Evolutionary conservation across 2,329 filamentous ascomycete species (phyloP).

Genomic region (Penicillium occitanis): DNA sequence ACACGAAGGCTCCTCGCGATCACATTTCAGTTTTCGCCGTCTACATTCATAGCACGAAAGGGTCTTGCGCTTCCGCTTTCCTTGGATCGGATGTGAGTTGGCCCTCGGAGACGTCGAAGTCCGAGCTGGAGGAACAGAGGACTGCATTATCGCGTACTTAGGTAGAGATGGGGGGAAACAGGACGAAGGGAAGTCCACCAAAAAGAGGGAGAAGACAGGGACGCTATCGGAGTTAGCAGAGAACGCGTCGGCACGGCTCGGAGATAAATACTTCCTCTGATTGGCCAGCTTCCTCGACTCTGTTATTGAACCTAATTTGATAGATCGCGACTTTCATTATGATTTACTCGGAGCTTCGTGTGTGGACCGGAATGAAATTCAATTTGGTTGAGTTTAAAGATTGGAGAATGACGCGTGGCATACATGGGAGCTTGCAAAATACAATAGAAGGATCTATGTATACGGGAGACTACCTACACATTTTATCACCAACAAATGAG

Average conservation of each 20-base stretch:
- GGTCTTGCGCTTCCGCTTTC: constrained; percentile 19
- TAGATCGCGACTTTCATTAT: neutral
- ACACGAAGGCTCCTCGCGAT: constrained; percentile 25
- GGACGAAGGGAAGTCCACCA: neutral
- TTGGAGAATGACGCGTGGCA: neutral
- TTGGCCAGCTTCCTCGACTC: neutral
- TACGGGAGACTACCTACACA: neutral
- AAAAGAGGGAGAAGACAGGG: neutral
- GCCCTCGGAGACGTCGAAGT: constrained; percentile 11
- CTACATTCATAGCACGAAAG: constrained; percentile 21
- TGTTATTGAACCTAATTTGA: neutral
- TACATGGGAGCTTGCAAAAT: neutral
- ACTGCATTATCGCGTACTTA: neutral
- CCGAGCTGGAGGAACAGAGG: neutral
- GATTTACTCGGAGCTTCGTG: neutral
- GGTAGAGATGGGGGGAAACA: neutral
- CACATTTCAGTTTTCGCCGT: constrained; percentile 22
- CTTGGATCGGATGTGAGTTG: neutral
- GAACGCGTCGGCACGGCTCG: neutral
- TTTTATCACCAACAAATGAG: neutral
- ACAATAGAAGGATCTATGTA: too few relatives aligned
- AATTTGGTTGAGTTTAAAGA: neutral
- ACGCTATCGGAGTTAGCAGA: neutral
- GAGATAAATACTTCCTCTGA: neutral
- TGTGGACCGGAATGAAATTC: neutral